These are phyloP conservation scores for Apiospora malaysiana DNA, from an alignment of 2,329 filamentous ascomycete species.

Conservation along the genomic window DNA sequence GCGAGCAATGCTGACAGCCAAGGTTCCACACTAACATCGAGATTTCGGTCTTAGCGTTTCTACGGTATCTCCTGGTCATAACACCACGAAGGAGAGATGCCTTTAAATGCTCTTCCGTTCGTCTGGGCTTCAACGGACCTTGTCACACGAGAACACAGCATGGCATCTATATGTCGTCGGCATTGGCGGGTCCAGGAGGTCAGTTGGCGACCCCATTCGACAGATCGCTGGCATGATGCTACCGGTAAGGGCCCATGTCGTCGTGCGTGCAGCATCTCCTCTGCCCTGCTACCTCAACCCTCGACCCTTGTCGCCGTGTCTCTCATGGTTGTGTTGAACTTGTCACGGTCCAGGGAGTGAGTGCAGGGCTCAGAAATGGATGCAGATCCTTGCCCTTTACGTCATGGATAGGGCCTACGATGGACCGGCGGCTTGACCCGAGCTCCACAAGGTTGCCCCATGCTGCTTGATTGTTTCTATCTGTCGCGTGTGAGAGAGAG, in stretches of 20 bases:
- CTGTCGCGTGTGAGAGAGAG: neutral
- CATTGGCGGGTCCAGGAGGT: neutral
- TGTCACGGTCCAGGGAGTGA: conserved; percentile 1
- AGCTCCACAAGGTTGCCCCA: conserved; percentile 7
- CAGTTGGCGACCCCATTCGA: conserved; percentile 6
- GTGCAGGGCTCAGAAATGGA: neutral
- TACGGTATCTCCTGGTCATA: neutral
- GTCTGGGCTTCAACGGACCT: neutral
- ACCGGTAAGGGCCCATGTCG: conserved; percentile 6
- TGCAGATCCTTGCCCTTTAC: conserved; percentile 3
- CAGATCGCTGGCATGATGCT: conserved; percentile 12
- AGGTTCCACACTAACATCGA: conserved; percentile 6
- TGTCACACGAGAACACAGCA: neutral
- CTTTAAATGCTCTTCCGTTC: neutral
- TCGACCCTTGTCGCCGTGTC: neutral
- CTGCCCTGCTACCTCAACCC: neutral
- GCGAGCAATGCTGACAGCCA: neutral
- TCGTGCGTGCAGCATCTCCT: neutral
- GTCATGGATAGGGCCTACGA: neutral
- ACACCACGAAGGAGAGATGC: neutral
- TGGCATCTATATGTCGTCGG: neutral
- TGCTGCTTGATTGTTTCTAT: neutral
- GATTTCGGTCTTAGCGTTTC: neutral
- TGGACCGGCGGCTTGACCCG: conserved; percentile 15
- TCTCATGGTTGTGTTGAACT: neutral